Conservation (phyloP, 2,329 filamentous ascomycete genomes). For the Diplodia intermedia region DNA sequence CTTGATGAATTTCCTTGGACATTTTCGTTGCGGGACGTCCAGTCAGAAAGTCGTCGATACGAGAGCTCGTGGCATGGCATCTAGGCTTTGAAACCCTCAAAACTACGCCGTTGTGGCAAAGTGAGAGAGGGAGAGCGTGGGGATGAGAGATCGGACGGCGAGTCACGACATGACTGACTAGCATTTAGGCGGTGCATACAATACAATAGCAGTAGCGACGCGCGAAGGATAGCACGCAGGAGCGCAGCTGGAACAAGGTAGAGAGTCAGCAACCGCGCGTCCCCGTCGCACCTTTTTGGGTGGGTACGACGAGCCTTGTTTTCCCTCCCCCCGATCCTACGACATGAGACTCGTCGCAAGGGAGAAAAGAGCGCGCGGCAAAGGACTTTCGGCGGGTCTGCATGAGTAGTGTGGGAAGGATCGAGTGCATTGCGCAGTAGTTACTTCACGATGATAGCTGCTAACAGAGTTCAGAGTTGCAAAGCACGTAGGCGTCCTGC, state of each 20-base stretch:
- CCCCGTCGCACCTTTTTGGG: background rate
- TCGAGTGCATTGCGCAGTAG: background rate
- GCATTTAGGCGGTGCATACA: too few relatives aligned
- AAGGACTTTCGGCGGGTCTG: background rate
- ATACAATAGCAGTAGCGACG: background rate
- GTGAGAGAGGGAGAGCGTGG: background rate
- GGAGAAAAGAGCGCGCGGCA: too few relatives aligned
- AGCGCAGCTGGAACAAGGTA: background rate
- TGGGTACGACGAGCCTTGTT: background rate
- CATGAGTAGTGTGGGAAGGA: background rate
- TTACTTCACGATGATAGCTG: background rate
- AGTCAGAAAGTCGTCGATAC: background rate
- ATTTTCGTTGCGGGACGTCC: too few relatives aligned
- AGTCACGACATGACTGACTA: background rate
- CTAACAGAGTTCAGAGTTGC: background rate
- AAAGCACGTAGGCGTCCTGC: conserved; percentile 7
- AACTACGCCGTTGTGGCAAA: background rate
- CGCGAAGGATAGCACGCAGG: background rate
- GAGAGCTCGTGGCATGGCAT: background rate
- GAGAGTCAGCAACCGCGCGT: background rate
- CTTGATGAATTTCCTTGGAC: too few relatives aligned
- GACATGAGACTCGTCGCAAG: conserved; percentile 2
- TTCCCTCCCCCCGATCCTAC: background rate
- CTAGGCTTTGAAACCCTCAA: background rate
- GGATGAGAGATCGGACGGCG: background rate